A percentile compares a stretch with the other conserved stretches of the same genome.
Conservation (phyloP, 805 yeast genomes). For the Hanseniaspora meyeri region DNA sequence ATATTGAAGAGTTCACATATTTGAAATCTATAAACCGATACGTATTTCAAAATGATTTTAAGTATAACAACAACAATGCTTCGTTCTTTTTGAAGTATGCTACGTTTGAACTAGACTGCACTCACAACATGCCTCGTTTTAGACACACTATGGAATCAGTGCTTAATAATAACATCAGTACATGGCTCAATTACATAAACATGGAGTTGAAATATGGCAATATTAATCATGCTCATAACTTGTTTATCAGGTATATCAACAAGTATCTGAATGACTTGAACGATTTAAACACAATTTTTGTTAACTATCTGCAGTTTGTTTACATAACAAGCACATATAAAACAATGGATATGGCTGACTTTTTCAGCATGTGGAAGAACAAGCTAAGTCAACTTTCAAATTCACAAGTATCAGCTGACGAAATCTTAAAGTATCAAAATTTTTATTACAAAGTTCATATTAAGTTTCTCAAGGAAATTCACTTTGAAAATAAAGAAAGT, state of each 20-base stretch:
- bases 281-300: neutral
- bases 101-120: slow-evolving; percentile 65
- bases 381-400: neutral
- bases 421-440: slow-evolving; percentile 31
- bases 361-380: neutral
- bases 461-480: neutral
- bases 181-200: slow-evolving; percentile 79
- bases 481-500: neutral
- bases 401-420: neutral
- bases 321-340: neutral
- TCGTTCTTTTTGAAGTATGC: slow-evolving; percentile 75
- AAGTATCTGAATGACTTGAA: slow-evolving; percentile 46
- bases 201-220: slow-evolving; percentile 59
- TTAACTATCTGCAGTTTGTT: neutral
- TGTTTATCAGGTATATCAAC: slow-evolving; percentile 65
- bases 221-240: slow-evolving; percentile 77
- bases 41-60: slow-evolving; percentile 68
- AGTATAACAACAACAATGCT: slow-evolving; percentile 51
- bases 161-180: slow-evolving; percentile 61
- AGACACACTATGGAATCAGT: slow-evolving; percentile 84
- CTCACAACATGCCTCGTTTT: slow-evolving; percentile 61
- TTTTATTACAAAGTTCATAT: neutral
- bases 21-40: slow-evolving; percentile 62
- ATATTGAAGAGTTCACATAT: slow-evolving; percentile 69
- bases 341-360: neutral